These are phyloP conservation scores for Trichoderma sp. DNA, from an alignment of 2,329 filamentous ascomycete species.

Conservation along the genomic window DNA sequence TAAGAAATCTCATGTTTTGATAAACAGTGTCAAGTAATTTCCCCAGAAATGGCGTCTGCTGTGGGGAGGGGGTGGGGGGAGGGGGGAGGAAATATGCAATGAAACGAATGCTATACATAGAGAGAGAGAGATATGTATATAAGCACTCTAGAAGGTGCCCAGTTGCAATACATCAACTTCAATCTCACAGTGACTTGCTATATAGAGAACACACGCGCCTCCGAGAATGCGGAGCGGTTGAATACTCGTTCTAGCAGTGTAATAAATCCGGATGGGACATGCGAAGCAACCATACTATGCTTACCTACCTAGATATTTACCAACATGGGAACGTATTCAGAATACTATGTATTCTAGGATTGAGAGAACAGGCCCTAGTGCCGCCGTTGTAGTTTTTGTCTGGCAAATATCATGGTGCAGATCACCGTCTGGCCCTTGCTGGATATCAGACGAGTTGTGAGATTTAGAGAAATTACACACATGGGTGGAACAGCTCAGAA, in stretches of 20 bases:
- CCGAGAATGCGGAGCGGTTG: not conserved
- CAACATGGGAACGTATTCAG: fast-evolving
- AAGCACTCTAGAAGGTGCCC: not conserved
- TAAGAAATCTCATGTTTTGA: not conserved
- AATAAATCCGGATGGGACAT: not conserved
- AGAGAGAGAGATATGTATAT: too few relatives aligned
- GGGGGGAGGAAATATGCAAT: too few relatives aligned
- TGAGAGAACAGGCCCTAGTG: not conserved
- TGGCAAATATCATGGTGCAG: not conserved
- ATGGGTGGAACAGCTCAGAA: not conserved
- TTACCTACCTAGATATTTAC: not conserved
- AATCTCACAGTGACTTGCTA: not conserved
- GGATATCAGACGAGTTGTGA: not conserved
- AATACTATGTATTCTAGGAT: not conserved
- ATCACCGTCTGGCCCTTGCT: not conserved
- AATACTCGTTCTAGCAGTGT: not conserved
- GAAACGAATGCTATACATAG: too few relatives aligned
- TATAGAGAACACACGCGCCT: too few relatives aligned
- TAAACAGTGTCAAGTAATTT: not conserved
- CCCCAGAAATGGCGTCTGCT: not conserved
- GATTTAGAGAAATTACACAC: not conserved
- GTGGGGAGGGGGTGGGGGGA: too few relatives aligned
- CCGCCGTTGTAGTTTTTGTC: not conserved
- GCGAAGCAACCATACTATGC: not conserved
- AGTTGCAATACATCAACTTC: not conserved